A percentile compares a stretch with the other conserved stretches of the same genome.
These are phyloP conservation scores for Polygonum aviculare DNA, from an alignment of 148 eudicot species.

Conservation along the genomic window DNA sequence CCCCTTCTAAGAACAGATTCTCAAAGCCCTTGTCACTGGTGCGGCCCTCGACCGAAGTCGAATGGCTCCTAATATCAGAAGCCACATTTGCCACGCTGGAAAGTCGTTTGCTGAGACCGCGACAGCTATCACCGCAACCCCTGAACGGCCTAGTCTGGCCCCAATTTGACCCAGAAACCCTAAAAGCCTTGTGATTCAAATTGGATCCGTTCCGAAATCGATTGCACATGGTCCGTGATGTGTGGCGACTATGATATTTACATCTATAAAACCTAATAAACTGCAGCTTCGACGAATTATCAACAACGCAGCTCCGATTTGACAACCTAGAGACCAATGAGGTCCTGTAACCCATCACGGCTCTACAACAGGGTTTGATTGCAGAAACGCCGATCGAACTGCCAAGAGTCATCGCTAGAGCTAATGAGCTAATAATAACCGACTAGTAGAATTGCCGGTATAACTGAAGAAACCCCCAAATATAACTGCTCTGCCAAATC, in stretches of 20 bases:
- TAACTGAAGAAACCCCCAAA: not conserved
- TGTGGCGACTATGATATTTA: conserved; percentile 18
- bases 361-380: conserved; percentile 52
- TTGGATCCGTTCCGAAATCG: conserved; percentile 22
- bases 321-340: conserved; percentile 37
- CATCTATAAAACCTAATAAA: conserved; percentile 16
- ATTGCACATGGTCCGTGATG: conserved; percentile 27
- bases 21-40: conserved; percentile 45
- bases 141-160: conserved; percentile 28
- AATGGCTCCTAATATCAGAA: conserved; percentile 54
- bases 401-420: conserved; percentile 37
- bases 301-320: conserved; percentile 11
- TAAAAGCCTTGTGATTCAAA: conserved; percentile 41
- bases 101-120: conserved; percentile 20
- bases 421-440: not conserved
- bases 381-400: conserved; percentile 44
- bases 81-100: conserved; percentile 37
- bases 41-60: conserved; percentile 41
- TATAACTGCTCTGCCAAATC: not conserved
- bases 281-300: conserved; percentile 36
- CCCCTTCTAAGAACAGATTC: conserved; percentile 49
- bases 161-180: conserved; percentile 44
- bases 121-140: conserved; percentile 16
- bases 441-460: not conserved
- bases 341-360: conserved; percentile 31